Percentiles rank a stretch among this genome's conserved stretches.
Conservation (phyloP, 495 filamentous ascomycete genomes). For the Annulohypoxylon nitens region DNA sequence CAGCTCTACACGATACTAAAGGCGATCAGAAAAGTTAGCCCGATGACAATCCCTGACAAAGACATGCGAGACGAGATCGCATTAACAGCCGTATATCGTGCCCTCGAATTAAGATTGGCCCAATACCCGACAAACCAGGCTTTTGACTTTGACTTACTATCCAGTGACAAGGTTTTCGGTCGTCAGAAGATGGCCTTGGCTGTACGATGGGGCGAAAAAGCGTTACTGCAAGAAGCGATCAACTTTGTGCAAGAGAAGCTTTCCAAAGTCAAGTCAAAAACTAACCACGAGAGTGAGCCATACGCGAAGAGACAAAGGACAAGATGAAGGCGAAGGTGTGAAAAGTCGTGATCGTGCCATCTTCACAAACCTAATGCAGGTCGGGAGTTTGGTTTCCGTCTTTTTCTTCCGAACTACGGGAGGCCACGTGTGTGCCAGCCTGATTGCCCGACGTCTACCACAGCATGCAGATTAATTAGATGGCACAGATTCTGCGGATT, state of each 20-base stretch:
- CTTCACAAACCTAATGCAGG: conserved; percentile 12
- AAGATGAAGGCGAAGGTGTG: conserved; percentile 31
- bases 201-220: conserved; percentile 86
- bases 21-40: conserved; percentile 55
- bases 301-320: conserved; percentile 57
- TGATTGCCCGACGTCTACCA: conserved; percentile 5
- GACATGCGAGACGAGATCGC: conserved; percentile 55
- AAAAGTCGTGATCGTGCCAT: conserved; percentile 11
- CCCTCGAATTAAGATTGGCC: conserved; percentile 57
- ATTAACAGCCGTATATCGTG: conserved; percentile 55
- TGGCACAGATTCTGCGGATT: neutral
- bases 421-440: conserved; percentile 26
- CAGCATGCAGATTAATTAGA: conserved; percentile 17
- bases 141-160: conserved; percentile 71
- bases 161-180: conserved; percentile 45
- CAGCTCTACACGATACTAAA: conserved; percentile 59
- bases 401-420: conserved; percentile 25
- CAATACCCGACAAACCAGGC: conserved; percentile 74
- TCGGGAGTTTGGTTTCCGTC: conserved; percentile 9
- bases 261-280: conserved; percentile 50
- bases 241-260: conserved; percentile 53
- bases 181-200: conserved; percentile 76
- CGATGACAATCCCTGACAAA: conserved; percentile 55
- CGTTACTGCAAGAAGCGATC: conserved; percentile 68
- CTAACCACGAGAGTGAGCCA: conserved; percentile 52